These are phyloP conservation scores for Fusarium marasasianum DNA, from an alignment of 2,329 filamentous ascomycete species.

Conservation along the genomic window DNA sequence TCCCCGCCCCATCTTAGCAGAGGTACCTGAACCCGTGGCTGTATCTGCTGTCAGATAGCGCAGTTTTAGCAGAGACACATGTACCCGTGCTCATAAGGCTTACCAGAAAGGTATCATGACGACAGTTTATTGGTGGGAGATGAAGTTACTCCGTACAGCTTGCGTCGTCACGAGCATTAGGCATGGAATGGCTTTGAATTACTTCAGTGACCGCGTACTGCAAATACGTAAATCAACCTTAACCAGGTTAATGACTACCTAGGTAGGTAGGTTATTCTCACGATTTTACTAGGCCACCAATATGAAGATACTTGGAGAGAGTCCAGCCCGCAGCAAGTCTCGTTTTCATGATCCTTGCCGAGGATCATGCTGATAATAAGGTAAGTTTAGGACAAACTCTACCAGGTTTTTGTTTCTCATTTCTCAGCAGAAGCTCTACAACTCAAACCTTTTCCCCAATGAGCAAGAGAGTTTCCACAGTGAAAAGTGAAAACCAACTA, in stretches of 20 bases:
- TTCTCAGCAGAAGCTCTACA: too few species aligned
- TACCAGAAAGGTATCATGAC: slow-evolving; percentile 17
- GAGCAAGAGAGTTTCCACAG: too few species aligned
- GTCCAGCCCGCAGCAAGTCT: neutral
- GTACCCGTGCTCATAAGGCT: slow-evolving; percentile 6
- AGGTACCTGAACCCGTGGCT: slow-evolving; percentile 15
- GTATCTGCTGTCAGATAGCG: neutral
- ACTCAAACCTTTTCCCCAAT: too few species aligned
- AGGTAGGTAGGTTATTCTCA: neutral
- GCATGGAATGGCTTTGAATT: neutral
- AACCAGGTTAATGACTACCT: slow-evolving; percentile 9
- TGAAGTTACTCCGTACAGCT: neutral
- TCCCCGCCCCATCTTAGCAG: slow-evolving; percentile 19
- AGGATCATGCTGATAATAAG: neutral
- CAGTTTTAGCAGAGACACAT: neutral
- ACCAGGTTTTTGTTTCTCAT: neutral
- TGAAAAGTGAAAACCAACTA: too few species aligned
- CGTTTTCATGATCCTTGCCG: neutral
- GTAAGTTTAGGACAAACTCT: neutral
- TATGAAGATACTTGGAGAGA: neutral
- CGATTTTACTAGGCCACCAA: neutral
- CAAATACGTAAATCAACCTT: slow-evolving; percentile 24
- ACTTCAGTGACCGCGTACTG: slow-evolving; percentile 22
- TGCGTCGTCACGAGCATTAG: slow-evolving; percentile 29
- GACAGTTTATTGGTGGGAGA: slow-evolving; percentile 9